These are phyloP conservation scores for Pseudogymnoascus sp. DNA, from an alignment of 2,329 filamentous ascomycete genomes.

Conservation along the genomic window DNA sequence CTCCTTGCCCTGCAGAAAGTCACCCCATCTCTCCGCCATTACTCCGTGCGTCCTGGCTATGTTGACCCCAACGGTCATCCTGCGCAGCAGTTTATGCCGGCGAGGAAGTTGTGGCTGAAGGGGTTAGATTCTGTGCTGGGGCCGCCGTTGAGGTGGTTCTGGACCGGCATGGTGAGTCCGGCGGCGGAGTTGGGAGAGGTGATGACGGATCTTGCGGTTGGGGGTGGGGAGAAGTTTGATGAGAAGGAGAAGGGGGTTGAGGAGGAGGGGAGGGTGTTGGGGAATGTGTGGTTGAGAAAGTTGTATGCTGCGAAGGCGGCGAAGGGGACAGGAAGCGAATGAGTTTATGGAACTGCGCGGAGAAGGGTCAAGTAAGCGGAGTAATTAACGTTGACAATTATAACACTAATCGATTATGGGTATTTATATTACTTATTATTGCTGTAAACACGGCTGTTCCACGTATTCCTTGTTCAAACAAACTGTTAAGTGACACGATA, in stretches of 20 bases:
- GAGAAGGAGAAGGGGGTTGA: conserved; percentile 30
- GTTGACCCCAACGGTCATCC: conserved; percentile 44
- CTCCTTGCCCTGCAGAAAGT: conserved; percentile 45
- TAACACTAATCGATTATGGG: neutral
- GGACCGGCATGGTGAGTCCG: conserved; percentile 33
- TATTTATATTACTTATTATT: neutral
- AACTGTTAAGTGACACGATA: neutral
- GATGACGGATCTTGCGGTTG: conserved; percentile 40
- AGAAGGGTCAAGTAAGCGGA: neutral
- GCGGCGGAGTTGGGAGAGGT: conserved; percentile 41
- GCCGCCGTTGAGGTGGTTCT: conserved; percentile 25
- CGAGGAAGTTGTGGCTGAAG: conserved; percentile 21
- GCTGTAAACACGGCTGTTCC: neutral
- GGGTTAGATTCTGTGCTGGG: conserved; percentile 11
- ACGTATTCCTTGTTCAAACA: neutral
- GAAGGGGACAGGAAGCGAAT: neutral
- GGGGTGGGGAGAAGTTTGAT: conserved; percentile 34
- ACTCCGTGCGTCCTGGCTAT: conserved; percentile 49
- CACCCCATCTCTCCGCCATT: conserved; percentile 38
- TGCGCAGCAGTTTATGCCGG: conserved; percentile 29
- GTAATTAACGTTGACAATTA: neutral
- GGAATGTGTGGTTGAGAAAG: conserved; percentile 34
- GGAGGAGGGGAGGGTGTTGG: conserved; percentile 30
- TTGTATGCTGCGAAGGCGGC: conserved; percentile 24
- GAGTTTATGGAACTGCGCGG: neutral